Conservation (phyloP, 2,329 filamentous ascomycete species). For the Microsporum canis region DNA sequence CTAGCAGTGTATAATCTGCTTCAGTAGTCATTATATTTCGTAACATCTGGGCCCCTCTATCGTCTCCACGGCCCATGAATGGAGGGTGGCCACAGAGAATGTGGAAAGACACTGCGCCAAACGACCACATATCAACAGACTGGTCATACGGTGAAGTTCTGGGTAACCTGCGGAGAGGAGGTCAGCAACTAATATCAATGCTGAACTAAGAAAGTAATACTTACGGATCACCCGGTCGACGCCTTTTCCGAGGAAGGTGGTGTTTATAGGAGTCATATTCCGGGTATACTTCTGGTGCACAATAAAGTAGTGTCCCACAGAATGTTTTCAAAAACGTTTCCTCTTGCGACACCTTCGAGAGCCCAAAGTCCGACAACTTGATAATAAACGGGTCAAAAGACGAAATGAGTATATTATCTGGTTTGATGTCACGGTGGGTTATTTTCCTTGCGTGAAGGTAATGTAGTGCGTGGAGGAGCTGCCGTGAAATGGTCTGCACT, state of each 20-base stretch:
- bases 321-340: constrained; percentile 93
- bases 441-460: constrained; percentile 84
- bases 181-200: constrained; percentile 5
- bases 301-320: constrained; percentile 90
- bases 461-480: constrained; percentile 64
- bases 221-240: constrained; percentile 42
- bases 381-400: constrained; percentile 62
- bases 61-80: constrained; percentile 65
- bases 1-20: constrained; percentile 55
- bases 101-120: constrained; percentile 84
- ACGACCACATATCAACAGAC: constrained; percentile 91
- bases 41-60: constrained; percentile 67
- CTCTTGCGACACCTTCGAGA: constrained; percentile 87
- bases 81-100: constrained; percentile 69
- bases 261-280: constrained; percentile 58
- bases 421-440: constrained; percentile 97
- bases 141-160: constrained; percentile 64
- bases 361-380: constrained; percentile 90
- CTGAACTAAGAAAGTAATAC: constrained; percentile 14
- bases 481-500: constrained; percentile 57
- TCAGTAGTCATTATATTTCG: constrained; percentile 68
- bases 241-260: constrained; percentile 50
- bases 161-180: constrained; percentile 28
- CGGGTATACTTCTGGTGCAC: constrained; percentile 90
- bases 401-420: constrained; percentile 87